phyloP scores from a whole-genome alignment of 1,139 yeast genomes.

The Kodamaea sp. region DNA sequence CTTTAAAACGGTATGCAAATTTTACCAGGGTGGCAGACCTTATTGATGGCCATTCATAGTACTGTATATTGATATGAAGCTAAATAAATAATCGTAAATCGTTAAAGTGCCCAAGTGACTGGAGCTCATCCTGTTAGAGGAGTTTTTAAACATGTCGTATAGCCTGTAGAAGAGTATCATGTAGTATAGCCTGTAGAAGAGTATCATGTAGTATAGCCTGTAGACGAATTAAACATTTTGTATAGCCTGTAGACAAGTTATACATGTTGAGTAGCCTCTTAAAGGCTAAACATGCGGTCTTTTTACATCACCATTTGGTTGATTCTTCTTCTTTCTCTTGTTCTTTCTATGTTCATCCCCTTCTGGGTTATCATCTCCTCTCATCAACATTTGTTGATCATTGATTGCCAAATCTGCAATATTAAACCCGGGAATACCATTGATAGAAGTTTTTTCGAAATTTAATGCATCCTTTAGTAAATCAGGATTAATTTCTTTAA shows the following conservation, averaged over 20 bases:
- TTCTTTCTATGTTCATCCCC: constrained; percentile 33
- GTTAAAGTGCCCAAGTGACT: too few relatives aligned
- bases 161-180: too few relatives aligned
- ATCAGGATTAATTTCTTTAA: constrained; percentile 48
- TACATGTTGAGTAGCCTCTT: too few relatives aligned
- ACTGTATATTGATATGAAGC: background rate
- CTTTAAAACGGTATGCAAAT: constrained; percentile 26
- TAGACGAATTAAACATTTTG: too few relatives aligned
- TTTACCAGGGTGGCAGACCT: constrained; percentile 23
- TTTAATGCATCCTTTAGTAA: constrained; percentile 51
- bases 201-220: too few relatives aligned
- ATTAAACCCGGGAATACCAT: constrained; percentile 80
- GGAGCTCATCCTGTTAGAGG: too few relatives aligned
- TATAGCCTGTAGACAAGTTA: too few relatives aligned
- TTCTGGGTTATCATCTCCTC: constrained; percentile 42
- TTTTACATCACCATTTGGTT: constrained; percentile 32
- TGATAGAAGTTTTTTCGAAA: constrained; percentile 64
- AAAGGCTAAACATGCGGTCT: constrained; percentile 32
- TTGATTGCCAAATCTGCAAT: constrained; percentile 63
- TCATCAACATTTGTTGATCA: constrained; percentile 44
- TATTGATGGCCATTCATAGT: constrained; percentile 3
- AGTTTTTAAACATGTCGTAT: too few relatives aligned
- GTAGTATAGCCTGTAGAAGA: too few relatives aligned
- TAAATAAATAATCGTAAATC: background rate
- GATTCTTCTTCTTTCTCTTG: constrained; percentile 35